Evolutionary conservation across 1,139 yeast species (phyloP), one percentile per base, ranked within the genome.

Genomic region (Meyerozyma guilliermondii): DNA sequence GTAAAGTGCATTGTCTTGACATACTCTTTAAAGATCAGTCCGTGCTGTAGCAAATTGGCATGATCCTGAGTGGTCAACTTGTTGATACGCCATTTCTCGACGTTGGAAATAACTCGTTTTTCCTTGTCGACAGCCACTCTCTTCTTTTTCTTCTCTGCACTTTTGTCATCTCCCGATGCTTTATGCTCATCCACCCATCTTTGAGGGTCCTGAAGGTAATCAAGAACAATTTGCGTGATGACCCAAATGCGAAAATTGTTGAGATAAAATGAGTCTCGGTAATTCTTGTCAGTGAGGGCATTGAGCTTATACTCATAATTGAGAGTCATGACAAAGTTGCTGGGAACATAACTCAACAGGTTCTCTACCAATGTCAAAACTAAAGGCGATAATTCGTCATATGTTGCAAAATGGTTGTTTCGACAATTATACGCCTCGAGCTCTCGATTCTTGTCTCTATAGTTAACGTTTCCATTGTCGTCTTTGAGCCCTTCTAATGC

Each of bases 361-460:
- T 63, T 64, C 48, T 70, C 73, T 37, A 68, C 61, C 14, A 55
- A 52, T 1, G 68, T 53, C 31, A 54, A 43, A 2, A 58, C 49
- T 41, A 70, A 59, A 2, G 68, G 66, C 7, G 61, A 58, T 20
- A 70, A 46, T 44, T 69, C 74, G 4, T 57, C 59, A 38, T 58
- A 48, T 8, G 54, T 52, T 22, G 46, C 47, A 23, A 36, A 43
- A 46, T 56, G 51, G 35, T 54, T 46, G 54, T 76, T 74, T 35
- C 77, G 59, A 54, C 80, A 76, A 50, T 74, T 74, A 54, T 65
- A 71, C 10, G 60, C 56, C 41, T 66, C 52, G 6, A 62, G 48
- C 38, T 50, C 40, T 28, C 42, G 41, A 37, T 50, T 50, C 36
- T 46, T 41, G 17, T 51, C 41, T 41, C 34, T 8, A 10, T 13